Evolutionary conservation across 371 early-diverging fungal species (phyloP).

Genomic region (Syncephalastrum monosporum): DNA sequence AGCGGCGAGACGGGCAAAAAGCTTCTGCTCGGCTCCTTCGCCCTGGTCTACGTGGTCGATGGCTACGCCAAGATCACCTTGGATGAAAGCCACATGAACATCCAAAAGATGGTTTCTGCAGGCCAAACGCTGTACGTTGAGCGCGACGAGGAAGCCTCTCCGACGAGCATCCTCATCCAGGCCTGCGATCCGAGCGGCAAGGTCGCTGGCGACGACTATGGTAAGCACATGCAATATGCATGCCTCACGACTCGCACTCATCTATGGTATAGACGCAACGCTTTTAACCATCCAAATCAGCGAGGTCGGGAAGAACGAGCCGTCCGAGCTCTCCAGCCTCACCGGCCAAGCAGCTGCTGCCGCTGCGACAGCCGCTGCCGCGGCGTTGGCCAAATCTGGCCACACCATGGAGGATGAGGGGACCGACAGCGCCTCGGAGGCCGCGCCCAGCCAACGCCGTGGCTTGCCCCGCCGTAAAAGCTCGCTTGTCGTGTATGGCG

Average conservation of each 20-base stretch:
- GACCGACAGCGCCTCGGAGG: neutral
- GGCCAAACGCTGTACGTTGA: conserved; percentile 64
- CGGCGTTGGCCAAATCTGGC: no score
- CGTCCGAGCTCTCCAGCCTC: no score
- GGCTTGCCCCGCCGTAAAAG: conserved; percentile 49
- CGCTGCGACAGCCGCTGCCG: no score
- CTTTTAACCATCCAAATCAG: conserved; percentile 38
- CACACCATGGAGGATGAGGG: no score
- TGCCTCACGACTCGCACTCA: no score
- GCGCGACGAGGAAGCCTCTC: conserved; percentile 60
- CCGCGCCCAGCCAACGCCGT: conserved; percentile 23
- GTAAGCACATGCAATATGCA: conserved; percentile 6
- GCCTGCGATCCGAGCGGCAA: conserved; percentile 33
- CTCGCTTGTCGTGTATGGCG: conserved; percentile 66
- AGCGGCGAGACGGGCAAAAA: conserved; percentile 45
- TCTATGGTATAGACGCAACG: conserved; percentile 27
- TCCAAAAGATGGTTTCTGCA: conserved; percentile 24
- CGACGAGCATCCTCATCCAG: conserved; percentile 53
- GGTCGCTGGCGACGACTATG: conserved; percentile 29
- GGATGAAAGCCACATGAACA: conserved; percentile 37
- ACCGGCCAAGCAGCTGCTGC: no score
- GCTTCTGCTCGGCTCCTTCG: conserved; percentile 55
- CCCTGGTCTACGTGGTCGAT: conserved; percentile 60
- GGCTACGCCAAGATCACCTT: conserved; percentile 56
- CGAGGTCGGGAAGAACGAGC: conserved; percentile 18